Percentiles rank a stretch among this genome's conserved stretches.
Evolutionary conservation across 805 yeast species (phyloP).

Genomic region (Metschnikowia sp.): DNA sequence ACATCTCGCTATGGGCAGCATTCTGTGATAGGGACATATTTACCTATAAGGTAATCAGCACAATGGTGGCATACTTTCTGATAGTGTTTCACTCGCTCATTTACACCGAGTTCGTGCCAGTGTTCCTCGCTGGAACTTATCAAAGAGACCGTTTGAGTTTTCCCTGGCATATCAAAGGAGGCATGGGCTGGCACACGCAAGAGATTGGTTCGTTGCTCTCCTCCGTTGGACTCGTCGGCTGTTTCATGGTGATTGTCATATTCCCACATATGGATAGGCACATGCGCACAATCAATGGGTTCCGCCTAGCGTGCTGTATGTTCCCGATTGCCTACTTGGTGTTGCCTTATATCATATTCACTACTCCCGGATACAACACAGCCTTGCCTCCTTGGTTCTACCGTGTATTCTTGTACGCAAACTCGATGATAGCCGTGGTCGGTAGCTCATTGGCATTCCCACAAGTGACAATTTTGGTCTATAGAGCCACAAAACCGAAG

Average conservation of each 20-base stretch:
- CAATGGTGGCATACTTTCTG: constrained; percentile 36
- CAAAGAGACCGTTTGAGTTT: constrained; percentile 31
- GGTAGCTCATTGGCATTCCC: constrained; percentile 50
- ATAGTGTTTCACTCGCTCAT: constrained; percentile 48
- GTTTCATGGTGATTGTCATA: constrained; percentile 45
- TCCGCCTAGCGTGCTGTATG: constrained; percentile 34
- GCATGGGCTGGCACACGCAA: constrained; percentile 45
- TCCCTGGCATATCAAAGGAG: constrained; percentile 51
- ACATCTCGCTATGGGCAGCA: constrained; percentile 14
- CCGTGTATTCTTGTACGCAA: constrained; percentile 25
- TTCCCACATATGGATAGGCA: constrained; percentile 51
- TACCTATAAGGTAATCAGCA: constrained; percentile 28
- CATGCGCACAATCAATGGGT: constrained; percentile 45
- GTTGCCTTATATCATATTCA: constrained; percentile 47
- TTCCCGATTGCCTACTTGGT: constrained; percentile 45
- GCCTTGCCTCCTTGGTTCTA: constrained; percentile 23
- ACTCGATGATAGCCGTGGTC: constrained; percentile 27
- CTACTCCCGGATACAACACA: constrained; percentile 33
- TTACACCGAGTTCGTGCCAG: constrained; percentile 54
- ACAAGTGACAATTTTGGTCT: constrained; percentile 50
- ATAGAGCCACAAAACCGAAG: constrained; percentile 49
- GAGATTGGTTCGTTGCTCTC: constrained; percentile 52
- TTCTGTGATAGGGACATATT: constrained; percentile 22
- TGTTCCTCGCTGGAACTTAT: constrained; percentile 42
- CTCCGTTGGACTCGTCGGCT: constrained; percentile 52